Evolutionary conservation across 2,329 filamentous ascomycete genomes (phyloP), one percentile per base, ranked within the genome.

Genomic region (Dothistroma septosporum): DNA sequence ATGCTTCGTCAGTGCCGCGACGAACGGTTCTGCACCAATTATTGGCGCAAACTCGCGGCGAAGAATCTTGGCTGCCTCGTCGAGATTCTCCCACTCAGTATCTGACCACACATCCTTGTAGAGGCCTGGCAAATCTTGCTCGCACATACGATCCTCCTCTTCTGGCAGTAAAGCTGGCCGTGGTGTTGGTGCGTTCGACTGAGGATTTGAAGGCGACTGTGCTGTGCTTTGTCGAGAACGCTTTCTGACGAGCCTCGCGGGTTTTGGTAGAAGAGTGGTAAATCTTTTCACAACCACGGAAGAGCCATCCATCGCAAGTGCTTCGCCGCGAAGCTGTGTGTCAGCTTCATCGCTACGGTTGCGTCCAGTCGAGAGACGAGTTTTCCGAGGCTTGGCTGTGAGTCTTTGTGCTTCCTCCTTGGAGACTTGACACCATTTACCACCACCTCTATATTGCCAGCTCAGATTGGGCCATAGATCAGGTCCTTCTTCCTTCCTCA

Each of bases 1-100:
- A 62, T 72, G 73, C 64, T 78, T 80, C 16, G 75, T 79, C 28
- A 82, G 68, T 1, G 76, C 71, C 8, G 71, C 71, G 50, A 80
- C 73, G 55, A 80, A 75, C 21, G 72, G 68, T 47, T 78, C 76
- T 1, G 76, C 70, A 50, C 78, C 75, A 11, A 76, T 73, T 70
- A 81, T 74, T 1, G 78, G 75, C 41, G 72, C 68, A 63, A 76
- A 81, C 6, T 71, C 66, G 8, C 66, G 72, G 58, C 76, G 74
- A 33, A 79, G 68, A 7, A 79, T 69, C 41, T 74, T 75, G 53
- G 77, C 77, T 5, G 79, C 78, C 22, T 68, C 65, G 49, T 74
- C 73, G 48, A 59, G 64, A 11, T 72, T 69, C 44, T 71, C 67
- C 8, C 63, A 64, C 22, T 64, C 60, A 14, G 58, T 32, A 22